Conservation (phyloP, 2,329 filamentous ascomycete species). For the Colletotrichum spaethianum region DNA sequence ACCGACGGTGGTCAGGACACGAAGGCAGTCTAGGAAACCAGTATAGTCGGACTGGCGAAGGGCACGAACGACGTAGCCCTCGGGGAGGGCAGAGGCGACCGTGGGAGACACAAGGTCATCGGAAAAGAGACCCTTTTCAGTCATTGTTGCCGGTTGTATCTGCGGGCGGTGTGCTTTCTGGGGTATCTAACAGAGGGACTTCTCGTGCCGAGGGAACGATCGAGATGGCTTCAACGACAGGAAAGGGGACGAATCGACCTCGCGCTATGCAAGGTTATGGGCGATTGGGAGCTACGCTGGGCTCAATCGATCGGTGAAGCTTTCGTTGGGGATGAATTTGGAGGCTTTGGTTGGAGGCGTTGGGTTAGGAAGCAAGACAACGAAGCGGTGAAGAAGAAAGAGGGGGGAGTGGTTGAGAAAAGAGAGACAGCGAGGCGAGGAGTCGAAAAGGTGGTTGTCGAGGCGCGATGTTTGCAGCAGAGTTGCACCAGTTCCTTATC, state of each 20-base stretch:
- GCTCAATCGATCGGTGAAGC: conserved; percentile 18
- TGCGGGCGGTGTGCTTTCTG: neutral
- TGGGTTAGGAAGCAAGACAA: conserved; percentile 17
- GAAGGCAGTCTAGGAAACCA: conserved; percentile 91
- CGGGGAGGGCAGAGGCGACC: conserved; percentile 80
- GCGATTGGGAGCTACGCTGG: neutral
- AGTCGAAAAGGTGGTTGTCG: conserved; percentile 11
- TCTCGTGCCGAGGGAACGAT: neutral
- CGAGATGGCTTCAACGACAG: neutral
- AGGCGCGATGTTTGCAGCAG: conserved; percentile 33
- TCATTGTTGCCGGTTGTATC: conserved; percentile 22
- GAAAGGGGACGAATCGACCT: neutral
- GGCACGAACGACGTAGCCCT: conserved; percentile 86
- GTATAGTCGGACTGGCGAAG: conserved; percentile 84
- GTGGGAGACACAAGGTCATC: conserved; percentile 81
- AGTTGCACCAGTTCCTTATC: conserved; percentile 12
- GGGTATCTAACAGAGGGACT: neutral
- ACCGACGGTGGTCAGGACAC: conserved; percentile 93
- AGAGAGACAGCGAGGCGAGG: neutral
- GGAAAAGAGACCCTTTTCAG: conserved; percentile 79
- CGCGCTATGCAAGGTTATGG: neutral
- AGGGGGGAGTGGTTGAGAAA: neutral
- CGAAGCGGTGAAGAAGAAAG: conserved; percentile 30
- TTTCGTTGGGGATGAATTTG: conserved; percentile 29
- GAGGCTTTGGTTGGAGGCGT: neutral